Percentiles rank a stretch among this genome's conserved stretches.
Evolutionary conservation across 257 asterid genomes (phyloP).

Genomic region (Fraxinus anomala): DNA sequence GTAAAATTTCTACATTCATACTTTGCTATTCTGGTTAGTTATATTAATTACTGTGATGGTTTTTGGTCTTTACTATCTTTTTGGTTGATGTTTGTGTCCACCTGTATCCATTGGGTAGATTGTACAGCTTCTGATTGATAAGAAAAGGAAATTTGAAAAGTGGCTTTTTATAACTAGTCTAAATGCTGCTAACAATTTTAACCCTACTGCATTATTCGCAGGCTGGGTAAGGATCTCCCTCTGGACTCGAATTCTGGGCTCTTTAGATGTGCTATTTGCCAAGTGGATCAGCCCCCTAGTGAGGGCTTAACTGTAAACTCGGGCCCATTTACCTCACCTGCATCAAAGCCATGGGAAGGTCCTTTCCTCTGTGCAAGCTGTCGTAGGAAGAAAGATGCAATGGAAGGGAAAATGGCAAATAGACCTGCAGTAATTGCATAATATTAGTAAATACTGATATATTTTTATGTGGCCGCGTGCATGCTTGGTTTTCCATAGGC

Average conservation of each 20-base stretch:
- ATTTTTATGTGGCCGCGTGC: slow-evolving; percentile 47
- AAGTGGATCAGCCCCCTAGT: slow-evolving; percentile 75
- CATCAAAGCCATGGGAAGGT: slow-evolving; percentile 96
- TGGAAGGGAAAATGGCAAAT: slow-evolving; percentile 83
- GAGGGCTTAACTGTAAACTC: slow-evolving; percentile 88
- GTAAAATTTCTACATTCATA: not conserved
- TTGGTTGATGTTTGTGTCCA: not conserved
- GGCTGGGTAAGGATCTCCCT: slow-evolving; percentile 93
- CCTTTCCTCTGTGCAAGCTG: slow-evolving; percentile 93
- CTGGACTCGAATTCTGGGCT: slow-evolving; percentile 73
- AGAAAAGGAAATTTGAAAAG: not conserved
- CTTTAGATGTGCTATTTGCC: slow-evolving; percentile 95
- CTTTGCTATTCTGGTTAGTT: not conserved
- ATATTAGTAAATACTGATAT: slow-evolving; percentile 42
- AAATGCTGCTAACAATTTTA: not conserved
- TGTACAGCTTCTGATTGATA: not conserved
- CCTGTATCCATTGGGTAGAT: not conserved
- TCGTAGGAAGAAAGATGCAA: slow-evolving; percentile 88
- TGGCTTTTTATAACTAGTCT: not conserved
- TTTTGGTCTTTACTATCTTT: not conserved
- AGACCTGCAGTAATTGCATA: slow-evolving; percentile 51
- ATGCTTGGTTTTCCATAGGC: slow-evolving; percentile 41
- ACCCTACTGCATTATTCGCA: slow-evolving; percentile 34
- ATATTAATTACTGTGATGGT: not conserved
- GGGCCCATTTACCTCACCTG: slow-evolving; percentile 86